Base-by-base conservation (phyloP, 1,284 basidiomycete genomes). In the Marasmius sp. region DNA sequence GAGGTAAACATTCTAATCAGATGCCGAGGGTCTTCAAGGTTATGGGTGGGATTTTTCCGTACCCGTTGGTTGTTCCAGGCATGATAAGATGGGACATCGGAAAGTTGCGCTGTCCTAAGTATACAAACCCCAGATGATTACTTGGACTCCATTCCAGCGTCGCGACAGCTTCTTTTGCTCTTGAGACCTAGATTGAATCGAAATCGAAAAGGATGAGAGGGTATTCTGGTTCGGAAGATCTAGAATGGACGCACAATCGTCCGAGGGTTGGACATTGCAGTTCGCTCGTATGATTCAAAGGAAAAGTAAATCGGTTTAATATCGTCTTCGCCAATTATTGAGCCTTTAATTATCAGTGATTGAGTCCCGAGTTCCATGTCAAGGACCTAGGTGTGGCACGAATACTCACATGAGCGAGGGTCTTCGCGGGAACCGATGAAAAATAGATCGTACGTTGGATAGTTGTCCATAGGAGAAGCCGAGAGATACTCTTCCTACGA, bases 241-340 rank as follows among this genome's bases (percentile, higher is more conserved):
- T 22, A 48, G 10, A 22, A 2, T n/a, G 56, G 51, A 74, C 79
- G 71, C 68, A 87, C 86, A 71, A 81, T 86, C 34, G 87, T 88
- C 55, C 77, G 76, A 43, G 77, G 75, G 64, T 78, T 74, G 66
- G 74, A 67, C 71, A 72, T 75, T 61, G 74, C 66, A 65, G 70
- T 72, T 68, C 76, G 71, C 64, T 80, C 78, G 60, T 74, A 75
- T 2, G 88, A 90, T 70, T 87, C 85, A 72, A 91, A 89, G 67
- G 81, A 83, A 70, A 85, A 85, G 74, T 84, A 88, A 68, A 89
- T 74, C 1, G 83, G 84, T 65, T 75, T 79, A 39, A 75, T 77
- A 71, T 86, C 84, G 68, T 85, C 82, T 45, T 88, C 87, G 64
- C 91, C 89, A 76, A 90, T 77, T 63, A 86, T 80, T 71, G 85